phyloP scores from a whole-genome alignment of 176 grass and related monocot species.

The Typha latifolia region DNA sequence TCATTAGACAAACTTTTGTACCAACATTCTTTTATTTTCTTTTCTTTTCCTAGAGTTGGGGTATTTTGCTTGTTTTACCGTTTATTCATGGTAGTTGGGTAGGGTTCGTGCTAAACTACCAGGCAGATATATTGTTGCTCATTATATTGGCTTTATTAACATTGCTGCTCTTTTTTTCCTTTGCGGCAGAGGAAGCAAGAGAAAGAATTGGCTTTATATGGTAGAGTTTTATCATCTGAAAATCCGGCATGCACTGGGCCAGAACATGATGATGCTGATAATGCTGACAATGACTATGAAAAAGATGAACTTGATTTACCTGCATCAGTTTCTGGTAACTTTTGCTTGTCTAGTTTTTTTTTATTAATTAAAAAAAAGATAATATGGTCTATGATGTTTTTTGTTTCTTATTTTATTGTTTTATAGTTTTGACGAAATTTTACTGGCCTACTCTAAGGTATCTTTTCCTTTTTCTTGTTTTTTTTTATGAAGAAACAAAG shows the following conservation, averaged over 20 bases:
- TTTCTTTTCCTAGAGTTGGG: too few relatives aligned
- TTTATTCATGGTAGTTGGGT: too few relatives aligned
- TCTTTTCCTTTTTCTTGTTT: not conserved
- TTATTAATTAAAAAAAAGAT: not conserved
- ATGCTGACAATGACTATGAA: constrained; percentile 20
- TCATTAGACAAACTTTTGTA: too few relatives aligned
- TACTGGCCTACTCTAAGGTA: too few relatives aligned
- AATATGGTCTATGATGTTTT: not conserved
- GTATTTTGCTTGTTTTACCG: too few relatives aligned
- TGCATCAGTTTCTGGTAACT: constrained; percentile 42
- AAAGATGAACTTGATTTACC: constrained; percentile 30
- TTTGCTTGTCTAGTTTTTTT: not conserved
- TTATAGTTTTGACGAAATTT: too few relatives aligned
- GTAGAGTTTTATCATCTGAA: constrained; percentile 51
- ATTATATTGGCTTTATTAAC: not conserved
- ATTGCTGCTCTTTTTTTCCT: constrained; percentile 20
- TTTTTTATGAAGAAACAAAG: constrained; percentile 51
- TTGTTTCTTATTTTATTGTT: not conserved
- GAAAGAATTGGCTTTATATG: constrained; percentile 69
- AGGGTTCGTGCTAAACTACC: too few relatives aligned
- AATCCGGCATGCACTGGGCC: constrained; percentile 12
- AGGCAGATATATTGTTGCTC: not conserved
- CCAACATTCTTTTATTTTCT: too few relatives aligned
- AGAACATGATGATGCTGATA: constrained; percentile 14
- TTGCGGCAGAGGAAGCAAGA: constrained; percentile 84